Evolutionary conservation across 1,139 yeast species (phyloP).

Genomic region (Ashbya aceris): DNA sequence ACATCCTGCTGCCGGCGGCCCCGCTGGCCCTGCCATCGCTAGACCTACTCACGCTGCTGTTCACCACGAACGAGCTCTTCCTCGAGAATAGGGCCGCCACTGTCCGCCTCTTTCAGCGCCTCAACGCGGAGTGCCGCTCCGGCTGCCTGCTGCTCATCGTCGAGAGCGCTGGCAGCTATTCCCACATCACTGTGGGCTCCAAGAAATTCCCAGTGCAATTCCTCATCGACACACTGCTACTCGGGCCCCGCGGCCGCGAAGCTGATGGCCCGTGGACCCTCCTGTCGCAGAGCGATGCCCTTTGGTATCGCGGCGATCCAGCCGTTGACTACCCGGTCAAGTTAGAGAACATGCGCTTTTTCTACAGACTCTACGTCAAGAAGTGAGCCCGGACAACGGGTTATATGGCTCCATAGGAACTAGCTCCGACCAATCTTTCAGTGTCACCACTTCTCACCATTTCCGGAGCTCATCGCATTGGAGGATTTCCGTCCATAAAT

Average conservation of each 20-base stretch:
- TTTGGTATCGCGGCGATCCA: slow-evolving; percentile 63
- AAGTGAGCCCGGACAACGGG: slow-evolving; percentile 12
- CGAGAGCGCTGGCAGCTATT: slow-evolving; percentile 86
- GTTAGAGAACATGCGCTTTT: slow-evolving; percentile 80
- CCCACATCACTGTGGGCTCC: slow-evolving; percentile 66
- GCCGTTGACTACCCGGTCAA: slow-evolving; percentile 59
- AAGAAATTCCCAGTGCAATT: slow-evolving; percentile 78
- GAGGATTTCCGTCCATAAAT: no score
- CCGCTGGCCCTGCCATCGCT: slow-evolving; percentile 22
- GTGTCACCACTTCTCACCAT: no score
- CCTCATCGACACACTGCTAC: slow-evolving; percentile 60
- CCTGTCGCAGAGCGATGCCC: slow-evolving; percentile 57
- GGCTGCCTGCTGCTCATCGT: slow-evolving; percentile 61
- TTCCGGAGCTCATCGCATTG: no score
- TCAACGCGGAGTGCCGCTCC: slow-evolving; percentile 38
- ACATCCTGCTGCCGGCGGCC: slow-evolving; percentile 34
- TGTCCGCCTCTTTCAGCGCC: slow-evolving; percentile 46
- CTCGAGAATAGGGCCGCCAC: slow-evolving; percentile 57
- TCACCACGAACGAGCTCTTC: slow-evolving; percentile 82
- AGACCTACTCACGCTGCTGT: slow-evolving; percentile 56
- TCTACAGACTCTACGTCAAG: slow-evolving; percentile 62
- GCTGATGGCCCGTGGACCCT: slow-evolving; percentile 54
- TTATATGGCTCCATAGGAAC: background rate
- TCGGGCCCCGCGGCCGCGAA: slow-evolving; percentile 44
- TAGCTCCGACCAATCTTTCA: no score